These are phyloP conservation scores for Melianthus villosus DNA, from an alignment of 441 rosid genomes.

Conservation along the genomic window DNA sequence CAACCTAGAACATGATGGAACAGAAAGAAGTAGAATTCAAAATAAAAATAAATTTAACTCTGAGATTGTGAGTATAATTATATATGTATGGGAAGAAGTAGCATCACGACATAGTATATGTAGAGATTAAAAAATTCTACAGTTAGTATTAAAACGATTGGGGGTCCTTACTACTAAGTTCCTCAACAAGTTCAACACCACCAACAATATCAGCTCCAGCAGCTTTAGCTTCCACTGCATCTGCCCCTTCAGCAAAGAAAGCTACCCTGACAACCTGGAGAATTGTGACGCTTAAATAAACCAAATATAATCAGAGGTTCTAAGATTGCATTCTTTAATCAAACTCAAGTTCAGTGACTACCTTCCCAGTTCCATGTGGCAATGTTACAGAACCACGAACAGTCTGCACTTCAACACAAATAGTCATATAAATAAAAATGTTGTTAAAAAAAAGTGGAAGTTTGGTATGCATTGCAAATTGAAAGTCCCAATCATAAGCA, in stretches of 20 bases:
- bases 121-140: background rate
- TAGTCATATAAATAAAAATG: background rate
- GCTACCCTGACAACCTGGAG: constrained; percentile 74
- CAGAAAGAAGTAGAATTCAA: too few species aligned
- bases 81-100: too few species aligned
- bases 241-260: constrained; percentile 79
- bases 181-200: constrained; percentile 69
- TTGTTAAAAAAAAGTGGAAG: background rate
- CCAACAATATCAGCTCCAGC: constrained; percentile 97
- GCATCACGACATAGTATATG: constrained; percentile 1
- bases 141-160: constrained; percentile 3
- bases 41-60: too few species aligned
- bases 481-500: background rate
- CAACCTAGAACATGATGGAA: too few species aligned
- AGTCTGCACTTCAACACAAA: constrained; percentile 32
- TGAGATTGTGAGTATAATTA: too few species aligned
- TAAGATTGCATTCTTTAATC: background rate
- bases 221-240: constrained; percentile 92
- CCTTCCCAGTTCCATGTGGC: constrained; percentile 83
- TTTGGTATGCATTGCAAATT: background rate
- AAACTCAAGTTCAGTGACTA: constrained; percentile 12
- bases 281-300: constrained; percentile 4
- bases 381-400: constrained; percentile 79
- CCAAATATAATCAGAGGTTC: background rate
- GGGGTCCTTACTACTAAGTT: constrained; percentile 44